phyloP scores from a whole-genome alignment of 2,329 filamentous ascomycete species.

The Moelleriella libera region DNA sequence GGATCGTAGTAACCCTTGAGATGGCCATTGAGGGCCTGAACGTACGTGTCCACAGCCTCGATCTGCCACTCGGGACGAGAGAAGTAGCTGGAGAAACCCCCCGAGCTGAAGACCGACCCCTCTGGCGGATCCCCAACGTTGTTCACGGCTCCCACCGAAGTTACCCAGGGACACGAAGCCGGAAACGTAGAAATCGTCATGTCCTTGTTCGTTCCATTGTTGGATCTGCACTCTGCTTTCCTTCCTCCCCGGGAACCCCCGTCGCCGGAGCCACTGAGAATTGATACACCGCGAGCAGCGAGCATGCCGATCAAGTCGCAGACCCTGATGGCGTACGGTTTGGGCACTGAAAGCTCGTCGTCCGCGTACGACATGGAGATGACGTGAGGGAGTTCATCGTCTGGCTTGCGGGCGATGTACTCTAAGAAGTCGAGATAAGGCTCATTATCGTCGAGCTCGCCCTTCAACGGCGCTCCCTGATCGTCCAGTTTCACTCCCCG shows the following conservation, averaged over 20 bases:
- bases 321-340: constrained; percentile 34
- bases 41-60: constrained; percentile 22
- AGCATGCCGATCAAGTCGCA: constrained; percentile 40
- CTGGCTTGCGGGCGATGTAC: constrained; percentile 28
- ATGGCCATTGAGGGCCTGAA: constrained; percentile 22
- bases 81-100: constrained; percentile 40
- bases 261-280: constrained; percentile 38
- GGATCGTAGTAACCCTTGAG: constrained; percentile 30
- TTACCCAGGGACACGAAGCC: constrained; percentile 53
- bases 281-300: constrained; percentile 33
- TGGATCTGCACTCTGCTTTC: constrained; percentile 38
- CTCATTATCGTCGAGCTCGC: constrained; percentile 30
- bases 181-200: constrained; percentile 50
- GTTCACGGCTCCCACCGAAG: constrained; percentile 46
- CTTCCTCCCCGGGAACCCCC: constrained; percentile 28
- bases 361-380: constrained; percentile 45
- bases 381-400: constrained; percentile 36
- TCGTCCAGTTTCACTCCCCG: constrained; percentile 25
- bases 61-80: constrained; percentile 30
- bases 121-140: constrained; percentile 20
- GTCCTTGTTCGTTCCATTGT: constrained; percentile 41
- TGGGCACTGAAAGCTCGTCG: constrained; percentile 40
- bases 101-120: constrained; percentile 30
- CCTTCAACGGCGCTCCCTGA: constrained; percentile 18
- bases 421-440: constrained; percentile 41